Evolutionary conservation across 768 basidiomycete species (phyloP).

Genomic region (Suillus hirtellus): DNA sequence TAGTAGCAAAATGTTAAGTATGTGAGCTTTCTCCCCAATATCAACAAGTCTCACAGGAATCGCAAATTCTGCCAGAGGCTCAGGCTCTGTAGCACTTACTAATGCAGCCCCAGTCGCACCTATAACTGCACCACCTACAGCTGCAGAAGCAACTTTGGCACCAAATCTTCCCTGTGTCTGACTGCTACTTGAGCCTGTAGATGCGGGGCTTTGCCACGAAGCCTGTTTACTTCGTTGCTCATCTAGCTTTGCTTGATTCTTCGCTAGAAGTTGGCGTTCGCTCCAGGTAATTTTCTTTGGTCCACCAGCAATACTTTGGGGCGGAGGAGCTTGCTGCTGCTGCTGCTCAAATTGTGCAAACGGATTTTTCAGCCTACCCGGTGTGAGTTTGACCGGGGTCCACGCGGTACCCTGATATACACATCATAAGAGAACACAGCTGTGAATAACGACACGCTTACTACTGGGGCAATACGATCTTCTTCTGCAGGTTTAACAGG

Average conservation of each 20-base stretch:
- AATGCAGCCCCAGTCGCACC: slow-evolving; percentile 29
- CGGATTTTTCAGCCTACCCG: slow-evolving; percentile 86
- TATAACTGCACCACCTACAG: slow-evolving; percentile 34
- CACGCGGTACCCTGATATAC: slow-evolving; percentile 70
- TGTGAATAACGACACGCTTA: slow-evolving; percentile 23
- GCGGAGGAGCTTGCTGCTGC: slow-evolving; percentile 34
- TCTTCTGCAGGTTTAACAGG: slow-evolving; percentile 74
- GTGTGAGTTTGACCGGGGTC: slow-evolving; percentile 83
- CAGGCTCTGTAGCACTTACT: slow-evolving; percentile 23
- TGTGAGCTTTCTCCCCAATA: not conserved
- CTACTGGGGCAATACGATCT: slow-evolving; percentile 80
- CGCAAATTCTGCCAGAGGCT: slow-evolving; percentile 32
- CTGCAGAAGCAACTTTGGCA: slow-evolving; percentile 29
- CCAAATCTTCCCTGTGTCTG: slow-evolving; percentile 44
- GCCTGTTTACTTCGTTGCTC: slow-evolving; percentile 62
- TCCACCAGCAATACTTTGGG: slow-evolving; percentile 29
- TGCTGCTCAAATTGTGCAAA: slow-evolving; percentile 63
- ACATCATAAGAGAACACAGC: not conserved
- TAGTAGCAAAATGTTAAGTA: slow-evolving; percentile 13
- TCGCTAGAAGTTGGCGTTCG: slow-evolving; percentile 88
- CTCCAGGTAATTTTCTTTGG: slow-evolving; percentile 90
- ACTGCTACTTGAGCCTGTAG: slow-evolving; percentile 33
- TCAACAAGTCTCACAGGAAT: slow-evolving; percentile 29
- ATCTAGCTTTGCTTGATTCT: slow-evolving; percentile 83
- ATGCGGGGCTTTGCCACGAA: slow-evolving; percentile 41